Evolutionary conservation across 352 stramenopile species (phyloP).

Genomic region (Phytophthora melonis): DNA sequence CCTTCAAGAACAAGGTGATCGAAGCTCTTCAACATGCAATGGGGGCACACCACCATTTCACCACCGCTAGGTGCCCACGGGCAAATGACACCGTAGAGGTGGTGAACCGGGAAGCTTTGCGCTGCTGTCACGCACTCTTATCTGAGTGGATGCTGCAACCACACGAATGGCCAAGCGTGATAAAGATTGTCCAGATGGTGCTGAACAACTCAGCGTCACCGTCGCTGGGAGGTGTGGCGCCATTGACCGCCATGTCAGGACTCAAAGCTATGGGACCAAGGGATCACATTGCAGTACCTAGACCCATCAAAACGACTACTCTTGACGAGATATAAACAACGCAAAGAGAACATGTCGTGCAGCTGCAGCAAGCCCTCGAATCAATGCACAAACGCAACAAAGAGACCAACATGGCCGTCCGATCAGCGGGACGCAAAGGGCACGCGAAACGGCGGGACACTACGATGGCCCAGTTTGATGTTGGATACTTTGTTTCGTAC

Average conservation of each 20-base stretch:
- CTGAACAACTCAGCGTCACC: not conserved
- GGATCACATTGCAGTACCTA: slow-evolving; percentile 2
- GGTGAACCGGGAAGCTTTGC: not conserved
- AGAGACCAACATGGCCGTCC: not conserved
- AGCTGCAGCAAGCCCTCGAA: not conserved
- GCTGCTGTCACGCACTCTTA: not conserved
- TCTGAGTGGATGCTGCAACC: not conserved
- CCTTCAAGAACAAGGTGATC: not conserved
- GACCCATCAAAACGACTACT: not conserved
- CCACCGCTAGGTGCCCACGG: not conserved
- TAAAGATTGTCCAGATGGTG: not conserved
- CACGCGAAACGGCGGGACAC: not conserved
- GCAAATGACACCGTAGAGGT: not conserved
- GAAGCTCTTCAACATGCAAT: not conserved
- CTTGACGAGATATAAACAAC: not conserved
- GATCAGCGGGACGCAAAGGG: not conserved
- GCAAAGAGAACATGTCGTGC: not conserved
- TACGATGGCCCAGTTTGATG: not conserved
- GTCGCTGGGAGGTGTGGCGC: not conserved
- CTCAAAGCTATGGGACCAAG: not conserved
- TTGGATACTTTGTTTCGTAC: not conserved
- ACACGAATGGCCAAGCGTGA: not conserved
- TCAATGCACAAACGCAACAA: not conserved
- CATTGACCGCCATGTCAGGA: not conserved
- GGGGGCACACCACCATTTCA: not conserved